A percentile compares a stretch with the other conserved stretches of the same genome.
These are phyloP conservation scores for Planoprotostelium fungivorum DNA, from an alignment of 78 protist genomes.

Conservation along the genomic window DNA sequence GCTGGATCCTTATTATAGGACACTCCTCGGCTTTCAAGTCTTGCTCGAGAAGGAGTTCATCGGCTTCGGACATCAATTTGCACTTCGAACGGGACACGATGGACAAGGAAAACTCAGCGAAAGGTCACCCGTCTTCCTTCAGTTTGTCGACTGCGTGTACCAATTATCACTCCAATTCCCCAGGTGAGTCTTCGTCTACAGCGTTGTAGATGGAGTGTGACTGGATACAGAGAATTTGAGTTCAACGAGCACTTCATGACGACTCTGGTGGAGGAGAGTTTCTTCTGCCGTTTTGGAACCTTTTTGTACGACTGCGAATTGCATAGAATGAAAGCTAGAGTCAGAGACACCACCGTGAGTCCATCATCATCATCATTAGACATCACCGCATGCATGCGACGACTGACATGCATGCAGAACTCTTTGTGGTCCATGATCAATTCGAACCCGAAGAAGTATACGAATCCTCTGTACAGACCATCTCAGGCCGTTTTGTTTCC, in stretches of 20 bases:
- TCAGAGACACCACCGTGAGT: not conserved
- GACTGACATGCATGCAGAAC: not conserved
- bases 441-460: not conserved
- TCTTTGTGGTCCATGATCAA: not conserved
- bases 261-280: slow-evolving; percentile 39
- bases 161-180: slow-evolving; percentile 57
- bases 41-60: slow-evolving; percentile 86
- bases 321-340: not conserved
- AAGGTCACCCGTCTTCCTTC: slow-evolving; percentile 85
- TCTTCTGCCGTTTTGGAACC: slow-evolving; percentile 56
- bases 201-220: not conserved
- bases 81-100: slow-evolving; percentile 52
- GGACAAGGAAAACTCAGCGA: slow-evolving; percentile 22
- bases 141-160: slow-evolving; percentile 88
- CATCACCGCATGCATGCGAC: not conserved
- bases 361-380: no score
- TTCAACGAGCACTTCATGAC: slow-evolving; percentile 30
- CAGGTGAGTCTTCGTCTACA: not conserved
- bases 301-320: slow-evolving; percentile 41
- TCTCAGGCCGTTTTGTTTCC: not conserved
- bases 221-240: slow-evolving; percentile 10
- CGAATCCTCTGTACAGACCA: not conserved
- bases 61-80: slow-evolving; percentile 77
- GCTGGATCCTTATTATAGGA: slow-evolving; percentile 85
- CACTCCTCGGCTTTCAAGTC: slow-evolving; percentile 76